Base-by-base conservation (phyloP, 2,329 filamentous ascomycete genomes). In the Pseudogymnoascus sp. region DNA sequence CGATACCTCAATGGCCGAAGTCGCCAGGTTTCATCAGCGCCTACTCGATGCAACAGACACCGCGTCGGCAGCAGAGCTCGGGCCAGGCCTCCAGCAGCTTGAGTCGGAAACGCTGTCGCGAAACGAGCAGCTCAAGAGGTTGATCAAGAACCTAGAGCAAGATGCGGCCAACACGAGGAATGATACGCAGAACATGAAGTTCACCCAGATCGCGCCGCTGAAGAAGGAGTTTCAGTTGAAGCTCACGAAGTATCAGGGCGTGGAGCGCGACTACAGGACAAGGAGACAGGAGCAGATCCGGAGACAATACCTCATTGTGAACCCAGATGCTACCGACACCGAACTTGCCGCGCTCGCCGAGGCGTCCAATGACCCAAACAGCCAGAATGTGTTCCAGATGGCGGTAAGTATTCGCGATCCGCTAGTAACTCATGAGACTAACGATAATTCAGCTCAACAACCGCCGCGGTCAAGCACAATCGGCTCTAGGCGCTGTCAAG, bases 331-430 rank as follows among this genome's bases (percentile, higher is more conserved):
- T n/a, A 83, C 83, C 59, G 88, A 92, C 63, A 78, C 81, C 2
- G 87, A 92, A 90, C 38, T 60, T 64, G 78, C 82, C 1, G 88
- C 93, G 75, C 86, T 93, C 2, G 78, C 81, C 59, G 79, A 90
- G 73, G 89, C 89, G 3, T 79, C 85, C 23, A 81, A 90, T 68
- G 87, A 92, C 72, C 90, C 89, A 87, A 85, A 87, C 61, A 84
- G 89, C 64, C 88, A 93, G 77, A 88, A 89, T 70, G 87, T 95
- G 62, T 95, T 93, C 78, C 88, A 92, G 75, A 88, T 86, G 63
- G 90, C 90, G 64, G 90, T 93, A 82, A 75, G 86, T 81, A 28
- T 37, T 63, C 23, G 59, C 41, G 33, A 37, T 28, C 38, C 31
- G 4, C 60, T 61, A 45, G 41, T 12, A 31, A 59, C 33, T 65